Evolutionary conservation across 2,329 filamentous ascomycete species (phyloP).

Genomic region (Aspergillus intermedius): DNA sequence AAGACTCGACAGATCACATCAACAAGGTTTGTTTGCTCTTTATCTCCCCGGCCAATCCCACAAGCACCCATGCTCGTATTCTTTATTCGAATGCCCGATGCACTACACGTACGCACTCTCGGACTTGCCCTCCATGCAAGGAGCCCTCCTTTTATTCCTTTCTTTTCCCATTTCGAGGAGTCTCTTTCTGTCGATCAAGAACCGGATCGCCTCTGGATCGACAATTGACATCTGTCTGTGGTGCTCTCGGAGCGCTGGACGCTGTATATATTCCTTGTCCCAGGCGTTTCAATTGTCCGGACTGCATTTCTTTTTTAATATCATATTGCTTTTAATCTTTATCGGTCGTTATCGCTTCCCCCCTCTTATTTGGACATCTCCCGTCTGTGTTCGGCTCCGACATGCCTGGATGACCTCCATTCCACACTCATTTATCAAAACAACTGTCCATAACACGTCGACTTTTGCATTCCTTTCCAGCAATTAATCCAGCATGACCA

Average conservation of each 20-base stretch:
- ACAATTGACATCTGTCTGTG: background rate
- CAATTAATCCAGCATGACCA: background rate
- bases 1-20: background rate
- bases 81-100: background rate
- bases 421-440: too few relatives aligned
- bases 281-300: too few relatives aligned
- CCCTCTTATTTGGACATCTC: background rate
- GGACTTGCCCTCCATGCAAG: background rate
- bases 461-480: background rate
- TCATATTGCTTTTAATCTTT: too few relatives aligned
- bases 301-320: too few relatives aligned
- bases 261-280: background rate
- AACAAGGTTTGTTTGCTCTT: background rate
- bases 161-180: background rate
- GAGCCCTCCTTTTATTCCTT: background rate
- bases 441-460: too few relatives aligned
- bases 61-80: background rate
- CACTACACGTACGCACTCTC: background rate
- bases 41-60: background rate
- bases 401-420: background rate
- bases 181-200: background rate
- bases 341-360: background rate
- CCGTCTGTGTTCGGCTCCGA: background rate
- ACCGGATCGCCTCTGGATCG: background rate
- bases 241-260: background rate